Evolutionary conservation across 805 yeast genomes (phyloP).

Genomic region (Candida andamanensis): DNA sequence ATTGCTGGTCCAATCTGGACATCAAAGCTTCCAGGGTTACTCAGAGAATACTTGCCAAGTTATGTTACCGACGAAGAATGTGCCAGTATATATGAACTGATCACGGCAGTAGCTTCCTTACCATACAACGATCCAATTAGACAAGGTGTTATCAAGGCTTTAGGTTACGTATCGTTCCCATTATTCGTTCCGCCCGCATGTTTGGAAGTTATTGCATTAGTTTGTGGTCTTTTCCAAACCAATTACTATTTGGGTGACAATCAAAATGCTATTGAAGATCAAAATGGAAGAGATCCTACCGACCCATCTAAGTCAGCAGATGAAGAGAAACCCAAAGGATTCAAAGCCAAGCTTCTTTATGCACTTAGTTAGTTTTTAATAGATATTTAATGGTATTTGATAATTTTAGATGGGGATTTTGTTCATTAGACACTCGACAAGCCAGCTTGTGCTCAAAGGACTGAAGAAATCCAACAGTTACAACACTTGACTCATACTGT

Average conservation of each 20-base stretch:
- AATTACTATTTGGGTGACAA: slow-evolving; percentile 32
- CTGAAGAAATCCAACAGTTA: no score
- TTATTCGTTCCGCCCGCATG: slow-evolving; percentile 24
- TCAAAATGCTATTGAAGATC: slow-evolving; percentile 30
- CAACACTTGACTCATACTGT: no score
- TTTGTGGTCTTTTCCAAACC: slow-evolving; percentile 27
- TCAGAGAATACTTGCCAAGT: slow-evolving; percentile 24
- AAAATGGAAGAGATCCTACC: slow-evolving; percentile 11
- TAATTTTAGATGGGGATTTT: no score
- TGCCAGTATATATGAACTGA: slow-evolving; percentile 15
- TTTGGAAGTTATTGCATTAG: slow-evolving; percentile 22
- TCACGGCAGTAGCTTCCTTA: slow-evolving; percentile 17
- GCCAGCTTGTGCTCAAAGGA: no score
- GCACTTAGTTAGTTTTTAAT: no score
- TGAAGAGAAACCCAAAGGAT: background rate
- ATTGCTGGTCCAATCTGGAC: slow-evolving; percentile 32
- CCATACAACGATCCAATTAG: slow-evolving; percentile 23
- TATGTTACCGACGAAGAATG: slow-evolving; percentile 15
- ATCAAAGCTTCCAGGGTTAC: slow-evolving; percentile 21
- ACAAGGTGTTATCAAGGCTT: slow-evolving; percentile 28
- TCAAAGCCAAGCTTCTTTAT: no score
- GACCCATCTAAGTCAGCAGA: slow-evolving; percentile 4
- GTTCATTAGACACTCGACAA: no score
- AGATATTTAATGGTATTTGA: no score
- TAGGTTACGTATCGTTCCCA: slow-evolving; percentile 21